phyloP scores from a whole-genome alignment of 2,329 filamentous ascomycete species.

The Aureobasidium uvarum region DNA sequence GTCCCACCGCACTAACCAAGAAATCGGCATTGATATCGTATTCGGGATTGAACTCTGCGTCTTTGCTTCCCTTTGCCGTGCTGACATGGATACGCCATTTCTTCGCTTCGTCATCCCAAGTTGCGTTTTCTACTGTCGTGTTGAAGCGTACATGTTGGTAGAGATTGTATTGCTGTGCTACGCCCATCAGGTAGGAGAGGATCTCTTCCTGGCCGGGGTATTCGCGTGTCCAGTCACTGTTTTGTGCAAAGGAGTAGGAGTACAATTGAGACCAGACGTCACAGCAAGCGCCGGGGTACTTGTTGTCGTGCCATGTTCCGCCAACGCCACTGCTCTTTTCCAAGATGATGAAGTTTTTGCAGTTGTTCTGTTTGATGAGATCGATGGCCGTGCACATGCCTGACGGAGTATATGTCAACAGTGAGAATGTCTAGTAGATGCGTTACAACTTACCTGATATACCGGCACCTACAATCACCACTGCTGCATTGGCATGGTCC shows the following conservation, averaged over 20 bases:
- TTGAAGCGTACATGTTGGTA: conserved; percentile 60
- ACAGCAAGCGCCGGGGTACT: conserved; percentile 44
- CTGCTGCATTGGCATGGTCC: conserved; percentile 53
- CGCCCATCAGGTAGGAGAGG: conserved; percentile 53
- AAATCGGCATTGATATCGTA: conserved; percentile 58
- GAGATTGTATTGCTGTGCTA: conserved; percentile 56
- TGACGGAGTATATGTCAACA: neutral
- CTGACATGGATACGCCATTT: conserved; percentile 54
- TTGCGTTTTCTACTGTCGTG: conserved; percentile 52
- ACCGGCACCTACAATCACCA: conserved; percentile 58
- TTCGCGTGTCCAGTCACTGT: conserved; percentile 55
- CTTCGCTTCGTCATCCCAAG: conserved; percentile 54
- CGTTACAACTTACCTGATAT: conserved; percentile 47
- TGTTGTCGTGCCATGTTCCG: conserved; percentile 49
- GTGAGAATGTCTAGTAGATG: neutral
- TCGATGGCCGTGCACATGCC: conserved; percentile 58
- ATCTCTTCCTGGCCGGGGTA: conserved; percentile 63
- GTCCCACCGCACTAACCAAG: conserved; percentile 58
- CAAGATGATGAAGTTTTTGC: conserved; percentile 56
- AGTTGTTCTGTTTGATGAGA: conserved; percentile 53
- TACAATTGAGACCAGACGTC: conserved; percentile 56
- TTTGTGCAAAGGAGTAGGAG: conserved; percentile 61
- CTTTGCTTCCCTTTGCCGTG: conserved; percentile 52
- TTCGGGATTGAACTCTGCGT: conserved; percentile 52
- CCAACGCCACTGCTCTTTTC: conserved; percentile 56